Conservation (phyloP, 2,329 filamentous ascomycete genomes). For the Dendrostoma leiphaemia region DNA sequence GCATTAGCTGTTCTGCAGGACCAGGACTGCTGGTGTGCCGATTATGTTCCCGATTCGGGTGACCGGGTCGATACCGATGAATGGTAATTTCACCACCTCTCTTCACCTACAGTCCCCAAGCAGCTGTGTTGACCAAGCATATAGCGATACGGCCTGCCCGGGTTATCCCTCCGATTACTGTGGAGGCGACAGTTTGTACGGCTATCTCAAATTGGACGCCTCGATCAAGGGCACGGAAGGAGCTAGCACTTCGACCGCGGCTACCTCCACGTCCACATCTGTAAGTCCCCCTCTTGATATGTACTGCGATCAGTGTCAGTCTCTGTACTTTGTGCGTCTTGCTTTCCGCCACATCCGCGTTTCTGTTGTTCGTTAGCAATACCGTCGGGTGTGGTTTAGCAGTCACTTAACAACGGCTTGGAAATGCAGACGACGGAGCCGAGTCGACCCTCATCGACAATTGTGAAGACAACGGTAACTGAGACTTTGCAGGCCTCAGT, state of each 20-base stretch:
- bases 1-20: constrained; percentile 69
- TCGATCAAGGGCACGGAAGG: constrained; percentile 57
- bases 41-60: constrained; percentile 56
- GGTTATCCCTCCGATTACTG: constrained; percentile 68
- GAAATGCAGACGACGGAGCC: constrained; percentile 26
- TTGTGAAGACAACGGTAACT: constrained; percentile 28
- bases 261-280: constrained; percentile 17
- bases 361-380: neutral
- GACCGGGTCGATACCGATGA: constrained; percentile 37
- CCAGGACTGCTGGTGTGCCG: constrained; percentile 71
- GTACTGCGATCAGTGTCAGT: neutral
- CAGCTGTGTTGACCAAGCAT: neutral
- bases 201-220: constrained; percentile 58
- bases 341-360: constrained; percentile 4
- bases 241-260: constrained; percentile 19
- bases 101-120: no score
- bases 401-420: constrained; percentile 18
- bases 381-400: constrained; percentile 9
- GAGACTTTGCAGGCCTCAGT: constrained; percentile 35
- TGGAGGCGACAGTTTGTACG: constrained; percentile 60
- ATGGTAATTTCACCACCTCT: constrained; percentile 38
- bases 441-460: constrained; percentile 11
- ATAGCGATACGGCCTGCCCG: constrained; percentile 52
- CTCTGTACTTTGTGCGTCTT: neutral
- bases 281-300: constrained; percentile 10